Conservation (phyloP, 495 filamentous ascomycete species). For the Xanthoparmelia taractica region DNA sequence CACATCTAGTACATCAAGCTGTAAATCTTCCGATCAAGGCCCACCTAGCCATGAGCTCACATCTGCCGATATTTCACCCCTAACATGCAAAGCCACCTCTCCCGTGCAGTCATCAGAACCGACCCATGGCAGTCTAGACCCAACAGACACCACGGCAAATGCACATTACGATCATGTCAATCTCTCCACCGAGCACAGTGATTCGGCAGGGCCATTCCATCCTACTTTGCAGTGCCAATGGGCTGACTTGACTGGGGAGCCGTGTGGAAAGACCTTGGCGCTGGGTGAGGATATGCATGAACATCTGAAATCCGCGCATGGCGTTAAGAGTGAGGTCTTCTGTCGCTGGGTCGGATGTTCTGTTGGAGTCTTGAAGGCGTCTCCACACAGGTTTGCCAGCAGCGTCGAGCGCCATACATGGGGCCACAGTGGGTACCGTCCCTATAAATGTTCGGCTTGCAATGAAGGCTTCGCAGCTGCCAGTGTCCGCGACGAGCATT, state of each 20-base stretch:
- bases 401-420: conserved; percentile 10
- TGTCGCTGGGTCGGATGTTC: conserved; percentile 13
- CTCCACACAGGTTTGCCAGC: conserved; percentile 3
- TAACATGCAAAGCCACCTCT: not conserved
- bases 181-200: not conserved
- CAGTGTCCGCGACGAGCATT: not conserved
- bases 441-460: not conserved
- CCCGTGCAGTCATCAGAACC: not conserved
- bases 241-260: not conserved
- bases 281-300: conserved; percentile 9
- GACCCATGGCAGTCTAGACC: not conserved
- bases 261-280: not conserved
- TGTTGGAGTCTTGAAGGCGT: not conserved
- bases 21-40: not conserved
- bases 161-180: conserved; percentile 2
- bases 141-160: not conserved
- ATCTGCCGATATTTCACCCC: not conserved
- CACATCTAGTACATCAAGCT: not conserved
- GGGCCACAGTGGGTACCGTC: conserved; percentile 16
- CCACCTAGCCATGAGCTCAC: not conserved
- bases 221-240: not conserved
- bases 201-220: not conserved
- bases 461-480: conserved; percentile 3
- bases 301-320: conserved; percentile 8
- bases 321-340: conserved; percentile 7